These are phyloP conservation scores for Prunus salicina DNA, from an alignment of 306 rosid species.

Conservation along the genomic window DNA sequence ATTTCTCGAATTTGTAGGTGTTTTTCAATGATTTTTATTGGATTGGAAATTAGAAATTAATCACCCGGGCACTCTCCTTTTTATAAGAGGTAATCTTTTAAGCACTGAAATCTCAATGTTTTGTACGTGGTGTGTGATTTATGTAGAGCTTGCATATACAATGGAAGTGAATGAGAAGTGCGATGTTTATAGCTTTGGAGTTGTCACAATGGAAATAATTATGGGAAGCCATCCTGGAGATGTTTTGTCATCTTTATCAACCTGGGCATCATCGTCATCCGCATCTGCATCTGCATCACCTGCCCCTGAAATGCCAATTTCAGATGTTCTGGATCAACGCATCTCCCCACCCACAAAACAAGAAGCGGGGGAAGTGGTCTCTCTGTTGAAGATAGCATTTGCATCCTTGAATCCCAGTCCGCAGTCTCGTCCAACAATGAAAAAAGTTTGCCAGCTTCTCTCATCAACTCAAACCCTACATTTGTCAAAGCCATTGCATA, in stretches of 20 bases:
- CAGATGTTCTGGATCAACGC: no score
- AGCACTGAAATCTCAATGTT: no score
- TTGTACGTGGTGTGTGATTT: no score
- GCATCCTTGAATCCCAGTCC: background rate
- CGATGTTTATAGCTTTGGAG: conserved; percentile 28
- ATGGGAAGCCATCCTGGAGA: background rate
- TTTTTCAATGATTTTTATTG: no score
- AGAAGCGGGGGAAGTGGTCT: background rate
- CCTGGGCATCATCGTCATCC: background rate
- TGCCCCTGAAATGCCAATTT: background rate
- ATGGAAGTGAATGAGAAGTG: conserved; percentile 12
- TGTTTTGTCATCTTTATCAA: background rate
- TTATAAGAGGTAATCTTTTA: no score
- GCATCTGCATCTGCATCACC: background rate
- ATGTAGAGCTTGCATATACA: background rate
- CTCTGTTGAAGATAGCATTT: background rate
- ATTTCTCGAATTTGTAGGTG: no score
- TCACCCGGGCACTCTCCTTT: background rate
- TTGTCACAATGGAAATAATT: background rate
- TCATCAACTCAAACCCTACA: background rate
- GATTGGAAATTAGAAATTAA: no score
- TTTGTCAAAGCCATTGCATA: background rate
- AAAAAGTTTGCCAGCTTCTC: background rate
- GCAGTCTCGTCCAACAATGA: background rate
- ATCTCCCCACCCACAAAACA: background rate